Conservation (phyloP, 1,284 basidiomycete species). For the Anthracocystis setariae region DNA sequence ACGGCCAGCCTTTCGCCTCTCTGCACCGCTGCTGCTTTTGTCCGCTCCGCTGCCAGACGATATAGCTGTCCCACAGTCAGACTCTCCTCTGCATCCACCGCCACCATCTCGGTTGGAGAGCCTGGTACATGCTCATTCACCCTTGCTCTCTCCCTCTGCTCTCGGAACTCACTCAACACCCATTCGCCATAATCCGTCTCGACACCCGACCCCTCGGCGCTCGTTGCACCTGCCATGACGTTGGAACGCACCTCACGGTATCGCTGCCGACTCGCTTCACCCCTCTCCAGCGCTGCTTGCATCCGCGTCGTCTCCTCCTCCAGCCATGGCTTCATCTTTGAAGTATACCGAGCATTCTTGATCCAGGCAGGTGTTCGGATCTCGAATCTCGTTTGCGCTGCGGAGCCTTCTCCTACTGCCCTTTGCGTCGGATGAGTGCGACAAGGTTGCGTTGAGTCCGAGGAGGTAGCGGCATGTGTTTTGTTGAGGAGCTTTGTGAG, state of each 20-base stretch:
- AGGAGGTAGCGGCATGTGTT: neutral
- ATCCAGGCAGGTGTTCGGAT: constrained; percentile 36
- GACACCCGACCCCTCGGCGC: neutral
- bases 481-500: constrained; percentile 15
- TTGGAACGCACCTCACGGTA: constrained; percentile 17
- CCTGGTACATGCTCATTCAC: constrained; percentile 1
- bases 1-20: constrained; percentile 23
- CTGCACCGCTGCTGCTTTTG: constrained; percentile 28
- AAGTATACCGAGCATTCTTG: constrained; percentile 27
- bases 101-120: neutral
- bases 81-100: neutral
- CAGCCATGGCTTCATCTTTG: constrained; percentile 37
- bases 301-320: constrained; percentile 19
- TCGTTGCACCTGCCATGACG: constrained; percentile 14
- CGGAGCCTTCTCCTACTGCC: neutral
- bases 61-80: constrained; percentile 21
- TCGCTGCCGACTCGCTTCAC: constrained; percentile 5
- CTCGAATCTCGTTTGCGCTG: constrained; percentile 13
- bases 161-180: constrained; percentile 22
- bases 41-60: constrained; percentile 26
- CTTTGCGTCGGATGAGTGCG: neutral
- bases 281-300: constrained; percentile 21
- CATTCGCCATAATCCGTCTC: constrained; percentile 23
- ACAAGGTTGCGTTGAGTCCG: neutral
- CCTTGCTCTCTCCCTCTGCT: constrained; percentile 7